phyloP scores from a whole-genome alignment of 345 rosid genomes.

The Chamaenerion angustifolium region DNA sequence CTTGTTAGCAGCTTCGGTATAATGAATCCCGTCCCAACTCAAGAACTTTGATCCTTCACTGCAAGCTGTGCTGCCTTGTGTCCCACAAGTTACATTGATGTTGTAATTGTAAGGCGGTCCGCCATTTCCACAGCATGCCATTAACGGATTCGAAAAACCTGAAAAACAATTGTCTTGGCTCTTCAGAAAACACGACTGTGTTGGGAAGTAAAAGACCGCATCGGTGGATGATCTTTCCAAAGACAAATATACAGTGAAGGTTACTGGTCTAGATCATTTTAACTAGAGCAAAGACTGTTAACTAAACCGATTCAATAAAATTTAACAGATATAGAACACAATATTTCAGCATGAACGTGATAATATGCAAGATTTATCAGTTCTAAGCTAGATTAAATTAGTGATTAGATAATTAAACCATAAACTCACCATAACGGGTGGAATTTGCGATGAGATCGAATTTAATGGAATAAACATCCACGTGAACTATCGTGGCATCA shows the following conservation, averaged over 20 bases:
- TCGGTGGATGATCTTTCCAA: too few species aligned
- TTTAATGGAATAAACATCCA: slow-evolving; percentile 62
- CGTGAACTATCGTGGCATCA: slow-evolving; percentile 46
- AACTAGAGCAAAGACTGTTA: too few species aligned
- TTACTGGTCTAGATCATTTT: too few species aligned
- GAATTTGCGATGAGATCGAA: slow-evolving; percentile 58
- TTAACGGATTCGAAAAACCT: slow-evolving; percentile 62
- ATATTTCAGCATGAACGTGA: too few species aligned
- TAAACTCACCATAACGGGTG: slow-evolving; percentile 15
- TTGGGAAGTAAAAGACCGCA: too few species aligned
- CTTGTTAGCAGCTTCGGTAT: slow-evolving; percentile 59
- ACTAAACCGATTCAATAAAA: too few species aligned
- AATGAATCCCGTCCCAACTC: slow-evolving; percentile 79
- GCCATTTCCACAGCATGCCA: slow-evolving; percentile 84
- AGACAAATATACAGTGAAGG: too few species aligned
- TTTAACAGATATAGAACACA: too few species aligned
- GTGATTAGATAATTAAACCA: too few species aligned
- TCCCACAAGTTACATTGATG: slow-evolving; percentile 46
- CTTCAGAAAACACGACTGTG: background rate
- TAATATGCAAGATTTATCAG: too few species aligned
- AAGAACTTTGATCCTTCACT: slow-evolving; percentile 28
- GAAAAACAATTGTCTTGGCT: slow-evolving; percentile 3
- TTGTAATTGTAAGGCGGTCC: slow-evolving; percentile 79
- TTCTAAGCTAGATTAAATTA: too few species aligned
- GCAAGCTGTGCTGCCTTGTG: slow-evolving; percentile 34